These are phyloP conservation scores for Pichia heedii DNA, from an alignment of 805 yeast species.

Conservation along the genomic window DNA sequence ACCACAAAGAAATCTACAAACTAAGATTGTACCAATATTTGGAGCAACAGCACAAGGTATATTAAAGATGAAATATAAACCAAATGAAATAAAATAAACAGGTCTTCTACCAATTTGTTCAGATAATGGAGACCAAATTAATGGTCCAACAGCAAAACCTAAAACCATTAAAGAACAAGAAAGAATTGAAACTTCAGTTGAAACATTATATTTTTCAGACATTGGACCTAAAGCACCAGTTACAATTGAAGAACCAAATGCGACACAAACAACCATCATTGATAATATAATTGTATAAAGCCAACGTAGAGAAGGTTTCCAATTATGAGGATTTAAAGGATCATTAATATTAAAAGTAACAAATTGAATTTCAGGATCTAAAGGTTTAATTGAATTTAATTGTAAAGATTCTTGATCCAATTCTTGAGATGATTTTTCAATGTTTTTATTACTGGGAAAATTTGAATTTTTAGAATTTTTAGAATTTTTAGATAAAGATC, in stretches of 20 bases:
- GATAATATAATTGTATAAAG: constrained; percentile 60
- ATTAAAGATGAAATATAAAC: constrained; percentile 68
- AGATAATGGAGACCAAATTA: constrained; percentile 81
- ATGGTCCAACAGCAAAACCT: constrained; percentile 82
- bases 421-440: constrained; percentile 8
- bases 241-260: constrained; percentile 87
- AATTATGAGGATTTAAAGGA: constrained; percentile 86
- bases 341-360: constrained; percentile 76
- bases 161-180: constrained; percentile 81
- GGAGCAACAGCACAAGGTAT: constrained; percentile 82
- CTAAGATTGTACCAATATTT: constrained; percentile 72
- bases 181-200: constrained; percentile 68
- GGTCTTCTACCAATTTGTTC: constrained; percentile 83
- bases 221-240: constrained; percentile 77
- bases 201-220: constrained; percentile 56
- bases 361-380: constrained; percentile 67
- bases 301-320: constrained; percentile 55
- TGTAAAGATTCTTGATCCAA: constrained; percentile 16
- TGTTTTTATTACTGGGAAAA: constrained; percentile 10
- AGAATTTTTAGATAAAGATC: constrained; percentile 20
- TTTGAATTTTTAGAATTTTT: no score
- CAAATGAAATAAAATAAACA: constrained; percentile 69
- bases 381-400: constrained; percentile 8
- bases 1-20: constrained; percentile 81
- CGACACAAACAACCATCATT: constrained; percentile 74